Evolutionary conservation across 768 basidiomycete species (phyloP).

Genomic region (Podaxis sp.): DNA sequence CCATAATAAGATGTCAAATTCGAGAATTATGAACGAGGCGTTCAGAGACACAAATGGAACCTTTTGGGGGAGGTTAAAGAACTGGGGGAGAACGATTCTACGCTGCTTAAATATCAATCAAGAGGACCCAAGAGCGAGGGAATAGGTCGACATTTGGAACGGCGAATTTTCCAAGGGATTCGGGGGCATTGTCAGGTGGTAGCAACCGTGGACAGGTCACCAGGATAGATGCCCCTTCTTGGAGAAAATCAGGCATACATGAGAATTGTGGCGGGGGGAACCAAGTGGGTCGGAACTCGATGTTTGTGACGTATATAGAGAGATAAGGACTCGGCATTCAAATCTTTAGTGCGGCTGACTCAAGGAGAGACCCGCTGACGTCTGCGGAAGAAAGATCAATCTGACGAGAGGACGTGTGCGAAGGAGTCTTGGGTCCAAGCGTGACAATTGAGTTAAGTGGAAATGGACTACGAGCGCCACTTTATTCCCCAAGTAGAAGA

Average conservation of each 20-base stretch:
- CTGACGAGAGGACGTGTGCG: constrained; percentile 33
- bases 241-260: neutral
- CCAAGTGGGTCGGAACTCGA: neutral
- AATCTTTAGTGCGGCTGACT: neutral
- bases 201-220: constrained; percentile 1
- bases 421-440: neutral
- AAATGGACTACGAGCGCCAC: neutral
- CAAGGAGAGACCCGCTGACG: neutral
- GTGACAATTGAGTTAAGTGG: neutral
- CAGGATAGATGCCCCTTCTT: neutral
- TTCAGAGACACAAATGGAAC: neutral
- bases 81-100: too few relatives aligned
- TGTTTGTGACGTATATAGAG: neutral
- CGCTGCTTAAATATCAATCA: neutral
- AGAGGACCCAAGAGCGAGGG: neutral
- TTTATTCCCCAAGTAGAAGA: neutral
- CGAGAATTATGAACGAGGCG: neutral
- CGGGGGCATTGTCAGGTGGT: constrained; percentile 7
- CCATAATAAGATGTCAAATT: constrained; percentile 28
- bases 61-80: neutral
- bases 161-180: neutral
- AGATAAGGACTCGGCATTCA: neutral
- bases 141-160: constrained; percentile 2
- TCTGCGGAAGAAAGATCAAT: constrained; percentile 86
- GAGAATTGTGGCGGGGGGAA: neutral